Percentiles rank a stretch among this genome's conserved stretches.
Evolutionary conservation across 1,284 basidiomycete genomes (phyloP).

Genomic region (Cystobasidium slooffiae): DNA sequence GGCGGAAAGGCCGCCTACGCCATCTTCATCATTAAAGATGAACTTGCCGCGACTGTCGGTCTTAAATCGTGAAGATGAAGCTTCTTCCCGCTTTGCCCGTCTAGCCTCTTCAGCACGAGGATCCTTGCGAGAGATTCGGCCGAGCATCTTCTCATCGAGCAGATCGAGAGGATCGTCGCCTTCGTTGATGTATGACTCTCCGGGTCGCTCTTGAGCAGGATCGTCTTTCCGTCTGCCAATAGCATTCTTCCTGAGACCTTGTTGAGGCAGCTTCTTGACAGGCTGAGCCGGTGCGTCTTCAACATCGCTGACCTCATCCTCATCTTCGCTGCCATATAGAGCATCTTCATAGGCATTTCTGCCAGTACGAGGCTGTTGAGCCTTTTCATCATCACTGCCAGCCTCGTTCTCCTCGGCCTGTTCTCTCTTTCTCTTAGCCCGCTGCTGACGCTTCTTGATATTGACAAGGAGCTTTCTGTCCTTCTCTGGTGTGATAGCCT

Average conservation of each 20-base stretch:
- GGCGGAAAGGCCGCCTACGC: slow-evolving; percentile 53
- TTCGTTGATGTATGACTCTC: slow-evolving; percentile 66
- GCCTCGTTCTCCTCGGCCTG: slow-evolving; percentile 60
- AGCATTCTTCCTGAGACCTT: slow-evolving; percentile 46
- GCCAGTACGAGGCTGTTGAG: slow-evolving; percentile 60
- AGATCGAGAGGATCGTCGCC: slow-evolving; percentile 97
- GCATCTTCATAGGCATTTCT: slow-evolving; percentile 95
- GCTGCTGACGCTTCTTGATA: slow-evolving; percentile 88
- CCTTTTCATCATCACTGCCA: slow-evolving; percentile 60
- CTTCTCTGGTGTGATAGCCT: slow-evolving; percentile 66
- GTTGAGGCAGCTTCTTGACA: slow-evolving; percentile 51
- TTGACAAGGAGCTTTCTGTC: slow-evolving; percentile 79
- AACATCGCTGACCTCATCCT: slow-evolving; percentile 74
- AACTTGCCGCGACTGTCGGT: slow-evolving; percentile 87
- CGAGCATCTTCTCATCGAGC: slow-evolving; percentile 74
- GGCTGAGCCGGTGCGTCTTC: slow-evolving; percentile 54
- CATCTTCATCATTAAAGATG: slow-evolving; percentile 71
- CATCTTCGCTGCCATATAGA: slow-evolving; percentile 76
- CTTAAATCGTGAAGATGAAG: slow-evolving; percentile 68
- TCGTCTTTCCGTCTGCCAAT: slow-evolving; percentile 45
- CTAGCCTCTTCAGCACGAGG: slow-evolving; percentile 17
- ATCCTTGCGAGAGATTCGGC: slow-evolving; percentile 73
- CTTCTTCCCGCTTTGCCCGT: slow-evolving; percentile 2
- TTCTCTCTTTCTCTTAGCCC: slow-evolving; percentile 78
- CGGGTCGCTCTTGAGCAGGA: slow-evolving; percentile 56